These are phyloP conservation scores for Dioscorea cayenensis DNA, from an alignment of 116 monocot genomes.

Conservation along the genomic window DNA sequence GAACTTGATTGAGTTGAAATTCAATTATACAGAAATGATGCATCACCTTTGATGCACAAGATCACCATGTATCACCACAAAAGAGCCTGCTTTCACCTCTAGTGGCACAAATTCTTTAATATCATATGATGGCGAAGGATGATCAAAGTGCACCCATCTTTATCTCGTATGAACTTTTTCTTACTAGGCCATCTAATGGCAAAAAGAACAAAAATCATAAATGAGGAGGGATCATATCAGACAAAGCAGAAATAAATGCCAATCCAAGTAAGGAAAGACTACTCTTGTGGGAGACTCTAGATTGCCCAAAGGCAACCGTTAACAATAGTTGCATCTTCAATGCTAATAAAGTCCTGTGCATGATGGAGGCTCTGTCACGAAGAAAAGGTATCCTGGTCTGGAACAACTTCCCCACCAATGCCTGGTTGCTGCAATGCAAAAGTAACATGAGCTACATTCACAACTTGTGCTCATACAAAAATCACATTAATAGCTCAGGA, in stretches of 20 bases:
- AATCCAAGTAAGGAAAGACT: constrained; percentile 2
- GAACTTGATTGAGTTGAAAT: neutral
- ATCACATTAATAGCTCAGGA: too few species aligned
- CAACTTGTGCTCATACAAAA: too few species aligned
- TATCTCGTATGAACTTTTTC: constrained; percentile 90
- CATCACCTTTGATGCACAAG: constrained; percentile 83
- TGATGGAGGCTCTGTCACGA: constrained; percentile 72
- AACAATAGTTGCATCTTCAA: constrained; percentile 73
- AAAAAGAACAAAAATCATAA: neutral
- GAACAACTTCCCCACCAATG: constrained; percentile 95
- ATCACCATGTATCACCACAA: constrained; percentile 94
- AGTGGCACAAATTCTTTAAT: constrained; percentile 68
- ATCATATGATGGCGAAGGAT: constrained; percentile 63
- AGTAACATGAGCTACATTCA: too few species aligned
- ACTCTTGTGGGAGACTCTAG: constrained; percentile 87
- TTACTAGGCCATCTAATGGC: constrained; percentile 70
- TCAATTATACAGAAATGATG: neutral
- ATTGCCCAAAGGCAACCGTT: constrained; percentile 98
- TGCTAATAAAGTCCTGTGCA: constrained; percentile 91
- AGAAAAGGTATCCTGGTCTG: constrained; percentile 98
- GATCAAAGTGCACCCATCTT: constrained; percentile 77
- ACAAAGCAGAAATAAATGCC: constrained; percentile 6
- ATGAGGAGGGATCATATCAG: neutral
- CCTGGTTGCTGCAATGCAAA: constrained; percentile 80
- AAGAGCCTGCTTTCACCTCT: constrained; percentile 81